phyloP scores from a whole-genome alignment of 2,329 filamentous ascomycete genomes.

The Monilinia laxa region DNA sequence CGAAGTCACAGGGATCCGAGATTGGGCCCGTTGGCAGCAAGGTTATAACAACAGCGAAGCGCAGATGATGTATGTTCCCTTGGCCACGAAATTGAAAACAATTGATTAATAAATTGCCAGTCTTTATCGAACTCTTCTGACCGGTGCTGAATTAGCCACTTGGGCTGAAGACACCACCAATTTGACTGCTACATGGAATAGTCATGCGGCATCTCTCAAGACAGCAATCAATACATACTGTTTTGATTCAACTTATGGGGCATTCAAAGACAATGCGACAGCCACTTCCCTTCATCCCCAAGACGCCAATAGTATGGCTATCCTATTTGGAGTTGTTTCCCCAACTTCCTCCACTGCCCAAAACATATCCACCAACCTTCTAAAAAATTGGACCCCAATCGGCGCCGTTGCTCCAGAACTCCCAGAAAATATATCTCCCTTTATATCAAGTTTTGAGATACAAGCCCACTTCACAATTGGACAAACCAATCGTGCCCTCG shows the following conservation, averaged over 20 bases:
- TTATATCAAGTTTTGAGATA: constrained; percentile 59
- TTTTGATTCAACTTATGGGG: constrained; percentile 30
- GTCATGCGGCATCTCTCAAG: constrained; percentile 27
- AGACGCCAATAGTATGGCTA: constrained; percentile 57
- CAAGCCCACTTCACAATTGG: constrained; percentile 54
- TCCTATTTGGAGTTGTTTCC: constrained; percentile 41
- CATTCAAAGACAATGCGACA: constrained; percentile 44
- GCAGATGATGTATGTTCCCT: constrained; percentile 34
- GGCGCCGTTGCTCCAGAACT: constrained; percentile 57
- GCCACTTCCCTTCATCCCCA: constrained; percentile 58
- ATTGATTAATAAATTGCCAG: constrained; percentile 23
- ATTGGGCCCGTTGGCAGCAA: constrained; percentile 38
- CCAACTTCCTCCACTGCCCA: constrained; percentile 31
- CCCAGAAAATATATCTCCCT: constrained; percentile 56
- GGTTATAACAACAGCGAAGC: constrained; percentile 35
- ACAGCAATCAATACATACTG: constrained; percentile 32
- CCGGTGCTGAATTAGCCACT: constrained; percentile 48
- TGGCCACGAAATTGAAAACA: not conserved
- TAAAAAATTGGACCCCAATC: constrained; percentile 54
- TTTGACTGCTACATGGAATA: constrained; percentile 30
- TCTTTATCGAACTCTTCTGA: constrained; percentile 49
- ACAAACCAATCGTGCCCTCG: constrained; percentile 51
- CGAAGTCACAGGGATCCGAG: constrained; percentile 34
- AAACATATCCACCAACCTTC: constrained; percentile 39
- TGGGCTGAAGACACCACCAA: constrained; percentile 41